These are phyloP conservation scores for Hypoxylon sp. DNA, from an alignment of 2,329 filamentous ascomycete genomes.

Conservation along the genomic window DNA sequence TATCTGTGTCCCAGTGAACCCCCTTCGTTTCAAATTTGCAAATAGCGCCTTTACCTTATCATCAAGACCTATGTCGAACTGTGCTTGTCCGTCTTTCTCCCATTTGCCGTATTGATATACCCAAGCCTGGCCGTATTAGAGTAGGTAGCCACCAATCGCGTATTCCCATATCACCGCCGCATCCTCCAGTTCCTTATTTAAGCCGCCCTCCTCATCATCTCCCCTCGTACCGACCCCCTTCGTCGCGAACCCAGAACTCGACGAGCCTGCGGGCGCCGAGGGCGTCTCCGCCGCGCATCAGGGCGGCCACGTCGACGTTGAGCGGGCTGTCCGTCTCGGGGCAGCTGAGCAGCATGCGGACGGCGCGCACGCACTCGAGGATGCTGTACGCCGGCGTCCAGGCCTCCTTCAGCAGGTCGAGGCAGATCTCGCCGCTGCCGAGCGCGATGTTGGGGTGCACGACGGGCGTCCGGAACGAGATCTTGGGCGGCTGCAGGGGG, in stretches of 20 bases:
- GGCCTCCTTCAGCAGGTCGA: constrained; percentile 82
- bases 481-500: constrained; percentile 80
- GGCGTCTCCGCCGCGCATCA: constrained; percentile 75
- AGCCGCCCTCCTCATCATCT: constrained; percentile 38
- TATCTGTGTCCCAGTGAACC: neutral
- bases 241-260: constrained; percentile 72
- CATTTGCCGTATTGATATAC: constrained; percentile 14
- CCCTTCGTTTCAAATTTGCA: constrained; percentile 8
- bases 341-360: constrained; percentile 76
- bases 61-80: constrained; percentile 5
- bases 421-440: constrained; percentile 88
- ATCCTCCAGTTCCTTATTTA: neutral
- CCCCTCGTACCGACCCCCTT: constrained; percentile 63
- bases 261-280: constrained; percentile 78
- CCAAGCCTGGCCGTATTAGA: neutral
- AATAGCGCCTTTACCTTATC: constrained; percentile 19
- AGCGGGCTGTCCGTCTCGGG: constrained; percentile 81
- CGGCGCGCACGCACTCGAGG: constrained; percentile 76
- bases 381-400: constrained; percentile 93
- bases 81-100: neutral
- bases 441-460: constrained; percentile 84
- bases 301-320: constrained; percentile 81
- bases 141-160: neutral
- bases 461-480: constrained; percentile 85
- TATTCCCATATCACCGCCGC: neutral